Conservation (phyloP, 2,329 filamentous ascomycete species). For the Thielaviopsis euricoi region DNA sequence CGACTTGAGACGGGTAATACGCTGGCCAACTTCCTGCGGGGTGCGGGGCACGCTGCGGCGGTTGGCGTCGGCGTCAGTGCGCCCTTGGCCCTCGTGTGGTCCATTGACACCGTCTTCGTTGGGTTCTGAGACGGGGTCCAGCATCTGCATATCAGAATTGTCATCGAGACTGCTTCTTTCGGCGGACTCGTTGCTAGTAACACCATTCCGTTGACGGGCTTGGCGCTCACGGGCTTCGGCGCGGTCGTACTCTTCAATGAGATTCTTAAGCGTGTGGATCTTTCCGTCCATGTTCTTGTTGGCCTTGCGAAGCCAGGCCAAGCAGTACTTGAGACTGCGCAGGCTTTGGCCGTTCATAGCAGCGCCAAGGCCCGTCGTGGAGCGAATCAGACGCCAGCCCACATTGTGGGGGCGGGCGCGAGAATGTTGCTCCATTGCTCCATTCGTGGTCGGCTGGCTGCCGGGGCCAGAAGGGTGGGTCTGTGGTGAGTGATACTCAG, state of each 20-base stretch:
- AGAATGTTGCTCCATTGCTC: background rate
- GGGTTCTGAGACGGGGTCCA: conserved; percentile 16
- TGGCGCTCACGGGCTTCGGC: conserved; percentile 17
- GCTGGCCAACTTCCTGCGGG: conserved; percentile 31
- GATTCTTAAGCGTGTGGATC: conserved; percentile 55
- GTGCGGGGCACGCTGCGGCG: conserved; percentile 5
- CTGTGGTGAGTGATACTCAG: conserved; percentile 14
- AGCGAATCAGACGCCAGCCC: conserved; percentile 54
- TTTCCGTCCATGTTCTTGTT: conserved; percentile 66
- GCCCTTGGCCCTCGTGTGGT: background rate
- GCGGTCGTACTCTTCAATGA: conserved; percentile 66
- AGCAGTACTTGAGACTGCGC: conserved; percentile 67
- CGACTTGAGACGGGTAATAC: conserved; percentile 49
- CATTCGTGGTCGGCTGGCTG: conserved; percentile 4
- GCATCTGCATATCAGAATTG: conserved; percentile 14
- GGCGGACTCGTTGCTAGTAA: conserved; percentile 6
- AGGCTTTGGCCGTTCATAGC: conserved; percentile 84
- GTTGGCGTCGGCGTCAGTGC: background rate
- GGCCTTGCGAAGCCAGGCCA: conserved; percentile 64
- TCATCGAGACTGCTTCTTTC: conserved; percentile 6
- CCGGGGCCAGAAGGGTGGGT: conserved; percentile 17
- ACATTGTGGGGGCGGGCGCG: conserved; percentile 3
- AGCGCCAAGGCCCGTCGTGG: conserved; percentile 77
- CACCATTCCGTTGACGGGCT: background rate
- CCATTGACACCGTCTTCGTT: conserved; percentile 5